Evolutionary conservation across 1,284 basidiomycete genomes (phyloP).

Genomic region (Pascua guehoae): DNA sequence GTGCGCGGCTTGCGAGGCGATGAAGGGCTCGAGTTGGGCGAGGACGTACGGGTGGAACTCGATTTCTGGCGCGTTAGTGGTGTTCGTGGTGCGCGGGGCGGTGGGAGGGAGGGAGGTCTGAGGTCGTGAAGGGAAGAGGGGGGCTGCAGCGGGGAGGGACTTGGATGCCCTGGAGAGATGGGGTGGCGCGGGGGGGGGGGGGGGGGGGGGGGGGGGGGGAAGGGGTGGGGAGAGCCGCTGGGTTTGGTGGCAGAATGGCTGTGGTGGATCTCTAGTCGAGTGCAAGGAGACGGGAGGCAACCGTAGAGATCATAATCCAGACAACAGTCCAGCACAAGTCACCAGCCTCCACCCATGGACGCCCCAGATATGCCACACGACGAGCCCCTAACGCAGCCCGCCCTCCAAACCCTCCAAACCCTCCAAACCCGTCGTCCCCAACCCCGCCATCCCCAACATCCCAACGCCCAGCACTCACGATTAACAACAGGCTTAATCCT

Average conservation of each 20-base stretch:
- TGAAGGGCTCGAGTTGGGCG: constrained; percentile 58
- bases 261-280: too few species aligned
- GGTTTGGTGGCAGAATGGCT: too few species aligned
- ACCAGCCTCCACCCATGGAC: background rate
- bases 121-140: constrained; percentile 35
- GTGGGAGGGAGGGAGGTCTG: constrained; percentile 52
- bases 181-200: too few species aligned
- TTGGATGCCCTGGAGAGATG: too few species aligned
- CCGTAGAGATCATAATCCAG: too few species aligned
- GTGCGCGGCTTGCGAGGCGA: constrained; percentile 58
- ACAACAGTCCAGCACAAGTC: background rate
- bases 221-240: too few species aligned
- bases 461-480: constrained; percentile 25
- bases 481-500: constrained; percentile 68
- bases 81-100: constrained; percentile 52
- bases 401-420: background rate
- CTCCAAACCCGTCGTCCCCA: too few species aligned
- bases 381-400: constrained; percentile 12
- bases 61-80: constrained; percentile 52
- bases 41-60: constrained; percentile 73
- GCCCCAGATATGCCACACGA: background rate
- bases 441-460: too few species aligned
- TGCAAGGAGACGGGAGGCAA: too few species aligned
- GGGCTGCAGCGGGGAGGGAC: constrained; percentile 26
- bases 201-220: too few species aligned